phyloP scores from a whole-genome alignment of 2,329 filamentous ascomycete species.

The Cladosporium colombiae region DNA sequence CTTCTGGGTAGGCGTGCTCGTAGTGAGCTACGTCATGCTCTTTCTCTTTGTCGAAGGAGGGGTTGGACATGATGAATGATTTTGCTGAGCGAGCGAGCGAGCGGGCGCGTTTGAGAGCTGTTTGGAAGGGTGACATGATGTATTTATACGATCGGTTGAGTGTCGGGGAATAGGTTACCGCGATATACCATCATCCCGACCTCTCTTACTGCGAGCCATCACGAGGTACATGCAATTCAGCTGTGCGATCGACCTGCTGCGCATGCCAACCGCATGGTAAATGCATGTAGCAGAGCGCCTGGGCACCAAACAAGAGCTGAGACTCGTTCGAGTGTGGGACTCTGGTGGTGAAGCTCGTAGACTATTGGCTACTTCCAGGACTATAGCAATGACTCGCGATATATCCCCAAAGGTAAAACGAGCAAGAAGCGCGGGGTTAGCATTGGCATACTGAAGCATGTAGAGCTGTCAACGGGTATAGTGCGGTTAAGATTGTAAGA shows the following conservation, averaged over 20 bases:
- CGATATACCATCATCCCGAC: background rate
- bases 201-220: background rate
- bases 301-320: background rate
- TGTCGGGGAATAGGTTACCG: background rate
- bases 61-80: background rate
- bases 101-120: background rate
- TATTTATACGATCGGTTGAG: background rate
- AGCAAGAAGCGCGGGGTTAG: slow-evolving; percentile 17
- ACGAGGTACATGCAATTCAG: slow-evolving; percentile 10
- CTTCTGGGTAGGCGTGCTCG: slow-evolving; percentile 2
- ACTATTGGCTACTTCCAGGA: slow-evolving; percentile 3
- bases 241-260: background rate
- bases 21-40: background rate
- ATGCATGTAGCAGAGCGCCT: background rate
- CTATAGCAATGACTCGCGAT: slow-evolving; percentile 4
- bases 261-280: slow-evolving; percentile 16
- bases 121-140: background rate
- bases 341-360: background rate
- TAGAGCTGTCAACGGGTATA: slow-evolving; percentile 8
- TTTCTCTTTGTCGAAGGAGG: background rate
- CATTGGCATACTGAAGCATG: slow-evolving; percentile 13
- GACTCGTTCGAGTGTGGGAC: background rate
- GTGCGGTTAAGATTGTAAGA: background rate
- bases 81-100: background rate
- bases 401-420: background rate